Base-by-base conservation (phyloP, 169 alveolate genomes). In the Amoebophrya sp. region DNA sequence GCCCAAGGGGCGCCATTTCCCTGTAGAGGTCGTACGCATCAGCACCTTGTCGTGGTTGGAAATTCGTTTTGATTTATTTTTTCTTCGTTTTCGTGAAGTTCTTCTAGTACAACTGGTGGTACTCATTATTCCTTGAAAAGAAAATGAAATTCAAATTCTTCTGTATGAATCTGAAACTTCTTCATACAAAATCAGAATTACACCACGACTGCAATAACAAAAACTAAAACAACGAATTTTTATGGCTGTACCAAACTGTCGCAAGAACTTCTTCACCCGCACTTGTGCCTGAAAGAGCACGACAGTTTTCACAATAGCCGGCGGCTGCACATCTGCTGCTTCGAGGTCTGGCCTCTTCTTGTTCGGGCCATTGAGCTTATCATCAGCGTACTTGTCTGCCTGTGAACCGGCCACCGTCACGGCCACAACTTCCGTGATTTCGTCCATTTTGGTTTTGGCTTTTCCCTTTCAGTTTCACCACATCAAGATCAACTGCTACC, bases 241-340 rank as follows among this genome's bases (percentile, higher is more conserved):
- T n/a, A n/a, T n/a, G n/a, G n/a, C n/a, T n/a, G n/a, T n/a, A n/a
- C n/a, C n/a, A 36, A 65, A 65, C 33, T 29, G 18, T 6, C 83
- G 83, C 38, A 6, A 36, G n/a, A 65, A 65, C 26, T 65, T 65
- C 83, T 65, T 65, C 83, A 65, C 83, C 36, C 83, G 83, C 26
- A 65, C 83, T 26, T 65, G 83, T 36, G 83, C 83, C 83, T 65
- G 83, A 65, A 65, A 65, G 33, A 65, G 83, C 12, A 65, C 83
- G 83, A 65, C n/a, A 0, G 36, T 36, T 36, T 65, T 1, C 36
- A 65, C 33, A 29, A 65, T 1, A 10, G 10, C 2, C 2, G 83
- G 83, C 83, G 83, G 83, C 83, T 65, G 83, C 83, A 65, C 83
- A 36, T 65, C 83, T 1, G 83, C 83, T 6, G 33, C 1, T 36